Evolutionary conservation across 2,329 filamentous ascomycete genomes (phyloP), one percentile per base, ranked within the genome.

Genomic region (Fusarium domesticum): DNA sequence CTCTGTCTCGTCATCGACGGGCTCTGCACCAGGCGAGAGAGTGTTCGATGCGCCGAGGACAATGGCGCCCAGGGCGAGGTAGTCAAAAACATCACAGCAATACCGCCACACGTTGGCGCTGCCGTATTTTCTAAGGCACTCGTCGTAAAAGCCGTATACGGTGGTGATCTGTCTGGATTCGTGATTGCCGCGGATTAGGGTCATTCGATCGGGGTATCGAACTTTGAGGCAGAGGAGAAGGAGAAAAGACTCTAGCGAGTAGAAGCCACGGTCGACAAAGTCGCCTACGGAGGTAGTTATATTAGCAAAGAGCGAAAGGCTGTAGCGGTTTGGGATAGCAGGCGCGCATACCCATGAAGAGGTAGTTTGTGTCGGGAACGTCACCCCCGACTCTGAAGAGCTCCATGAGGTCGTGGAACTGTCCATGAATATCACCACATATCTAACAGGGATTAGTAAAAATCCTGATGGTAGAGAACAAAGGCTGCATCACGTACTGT

Each of bases 71-170:
- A 96, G 80, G 5, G 91, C 89, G 17, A 98, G 82, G 67, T 96
- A 97, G 70, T 98, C 92, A 64, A 98, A 98, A 4, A 97, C 87
- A 61, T 98, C 93, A 70, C 91, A 96, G 73, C 91, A 98, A 64
- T 96, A 92, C 42, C 89, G 80, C 92, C 92, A 97, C 1, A 97
- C 92, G 60, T 96, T 97, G 30, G 92, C 91, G 63, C 87, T 95
- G 48, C 92, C 92, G 63, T 97, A 97, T 70, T 97, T 97, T 42
- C 92, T 80, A 52, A 96, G 76, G 62, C 92, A 97, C 71, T 97
- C 92, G 63, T 97, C 92, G 72, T 97, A 97, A 73, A 97, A 97
- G 51, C 92, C 92, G 66, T 97, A 97, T 12, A 97, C 92, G 5
- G 89, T 95, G 17, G 92, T 97, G 55, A 97, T 97, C 68, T 97